phyloP scores from a whole-genome alignment of 371 early-diverging fungal species.

The Chytridiales sp. region DNA sequence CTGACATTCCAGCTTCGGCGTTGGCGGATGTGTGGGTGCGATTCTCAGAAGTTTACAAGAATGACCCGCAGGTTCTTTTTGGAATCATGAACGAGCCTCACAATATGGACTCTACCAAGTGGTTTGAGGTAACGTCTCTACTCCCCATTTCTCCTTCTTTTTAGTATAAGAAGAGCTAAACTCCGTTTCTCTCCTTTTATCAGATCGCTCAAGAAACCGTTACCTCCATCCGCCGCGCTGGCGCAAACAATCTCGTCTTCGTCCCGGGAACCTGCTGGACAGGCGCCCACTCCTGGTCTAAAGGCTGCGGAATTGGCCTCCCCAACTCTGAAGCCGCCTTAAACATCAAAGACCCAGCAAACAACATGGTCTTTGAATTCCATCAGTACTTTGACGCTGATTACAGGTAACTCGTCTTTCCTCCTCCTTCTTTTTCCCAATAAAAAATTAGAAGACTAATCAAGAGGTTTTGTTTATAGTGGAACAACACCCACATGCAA shows the following conservation, averaged over 20 bases:
- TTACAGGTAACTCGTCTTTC: too few relatives aligned
- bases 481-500: not conserved
- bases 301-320: not conserved
- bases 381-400: constrained; percentile 32
- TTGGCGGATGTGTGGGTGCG: constrained; percentile 24
- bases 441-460: too few relatives aligned
- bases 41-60: constrained; percentile 9
- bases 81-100: constrained; percentile 38
- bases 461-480: too few relatives aligned
- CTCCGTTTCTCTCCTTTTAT: too few relatives aligned
- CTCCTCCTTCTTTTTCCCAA: too few relatives aligned
- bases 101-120: constrained; percentile 5
- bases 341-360: constrained; percentile 2
- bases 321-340: constrained; percentile 1
- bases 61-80: constrained; percentile 19
- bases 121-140: too few relatives aligned
- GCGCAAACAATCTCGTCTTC: constrained; percentile 23
- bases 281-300: constrained; percentile 20
- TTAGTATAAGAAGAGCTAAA: too few relatives aligned
- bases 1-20: constrained; percentile 2
- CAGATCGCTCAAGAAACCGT: constrained; percentile 27
- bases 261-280: constrained; percentile 35
- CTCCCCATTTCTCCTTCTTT: too few relatives aligned
- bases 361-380: constrained; percentile 30
- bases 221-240: constrained; percentile 30